Evolutionary conservation across 345 rosid species (phyloP).

Genomic region (Citrus hindsii): DNA sequence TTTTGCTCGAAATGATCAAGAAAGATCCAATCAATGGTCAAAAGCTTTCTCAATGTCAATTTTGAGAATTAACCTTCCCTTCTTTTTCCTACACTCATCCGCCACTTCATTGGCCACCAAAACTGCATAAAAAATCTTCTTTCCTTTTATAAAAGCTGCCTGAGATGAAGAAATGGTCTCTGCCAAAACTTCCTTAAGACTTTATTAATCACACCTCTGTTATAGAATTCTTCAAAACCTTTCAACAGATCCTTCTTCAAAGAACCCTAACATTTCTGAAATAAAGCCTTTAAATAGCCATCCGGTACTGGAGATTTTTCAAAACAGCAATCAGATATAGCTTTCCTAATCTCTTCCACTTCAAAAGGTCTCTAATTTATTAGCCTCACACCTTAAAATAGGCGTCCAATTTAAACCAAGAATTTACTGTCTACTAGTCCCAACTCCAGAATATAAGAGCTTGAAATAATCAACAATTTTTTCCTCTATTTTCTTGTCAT

Average conservation of each 20-base stretch:
- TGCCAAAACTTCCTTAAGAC: not conserved
- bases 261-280: not conserved
- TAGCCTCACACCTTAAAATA: not conserved
- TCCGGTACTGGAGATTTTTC: not conserved
- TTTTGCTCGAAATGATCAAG: not conserved
- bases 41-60: not conserved
- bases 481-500: not conserved
- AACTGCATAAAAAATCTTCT: not conserved
- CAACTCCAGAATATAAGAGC: too few relatives aligned
- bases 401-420: not conserved
- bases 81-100: not conserved
- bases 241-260: not conserved
- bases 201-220: not conserved
- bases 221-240: not conserved
- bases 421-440: not conserved
- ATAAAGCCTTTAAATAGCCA: not conserved
- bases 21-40: not conserved
- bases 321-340: not conserved
- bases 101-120: not conserved
- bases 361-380: not conserved
- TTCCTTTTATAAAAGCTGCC: not conserved
- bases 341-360: not conserved
- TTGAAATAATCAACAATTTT: not conserved
- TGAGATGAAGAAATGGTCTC: not conserved
- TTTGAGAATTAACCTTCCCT: not conserved